These are phyloP conservation scores for Plasmodium cynomolgi DNA, from an alignment of 169 alveolate genomes.

Conservation along the genomic window DNA sequence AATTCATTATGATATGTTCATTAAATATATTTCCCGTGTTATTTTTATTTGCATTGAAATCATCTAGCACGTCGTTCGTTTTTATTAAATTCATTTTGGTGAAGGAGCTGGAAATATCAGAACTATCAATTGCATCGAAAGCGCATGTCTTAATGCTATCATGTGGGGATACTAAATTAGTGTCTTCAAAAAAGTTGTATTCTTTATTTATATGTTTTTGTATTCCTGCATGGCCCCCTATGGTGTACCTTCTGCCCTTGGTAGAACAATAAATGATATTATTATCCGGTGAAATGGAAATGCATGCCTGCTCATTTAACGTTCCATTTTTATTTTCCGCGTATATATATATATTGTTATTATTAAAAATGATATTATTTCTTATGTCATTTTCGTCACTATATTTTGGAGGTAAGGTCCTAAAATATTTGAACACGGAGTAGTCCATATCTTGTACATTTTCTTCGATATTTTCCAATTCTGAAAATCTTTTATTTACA, in stretches of 20 bases:
- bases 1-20: slow-evolving; percentile 56
- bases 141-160: slow-evolving; percentile 61
- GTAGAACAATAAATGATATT: slow-evolving; percentile 68
- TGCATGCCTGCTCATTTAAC: slow-evolving; percentile 74
- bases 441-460: slow-evolving; percentile 73
- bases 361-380: slow-evolving; percentile 68
- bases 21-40: slow-evolving; percentile 54
- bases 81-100: slow-evolving; percentile 71
- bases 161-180: slow-evolving; percentile 2
- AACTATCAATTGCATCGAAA: slow-evolving; percentile 56
- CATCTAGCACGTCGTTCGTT: slow-evolving; percentile 59
- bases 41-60: slow-evolving; percentile 20
- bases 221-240: slow-evolving; percentile 73
- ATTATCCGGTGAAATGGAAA: slow-evolving; percentile 68
- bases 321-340: slow-evolving; percentile 76
- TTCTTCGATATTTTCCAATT: slow-evolving; percentile 50
- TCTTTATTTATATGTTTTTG: slow-evolving; percentile 71
- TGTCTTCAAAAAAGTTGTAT: slow-evolving; percentile 64
- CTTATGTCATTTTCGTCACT: slow-evolving; percentile 73
- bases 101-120: slow-evolving; percentile 61
- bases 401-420: slow-evolving; percentile 72
- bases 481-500: slow-evolving; percentile 72
- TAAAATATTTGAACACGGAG: slow-evolving; percentile 40
- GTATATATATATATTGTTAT: slow-evolving; percentile 68
- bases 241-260: slow-evolving; percentile 70